Evolutionary conservation across 2,329 filamentous ascomycete genomes (phyloP).

Genomic region (Colletotrichum lupini): DNA sequence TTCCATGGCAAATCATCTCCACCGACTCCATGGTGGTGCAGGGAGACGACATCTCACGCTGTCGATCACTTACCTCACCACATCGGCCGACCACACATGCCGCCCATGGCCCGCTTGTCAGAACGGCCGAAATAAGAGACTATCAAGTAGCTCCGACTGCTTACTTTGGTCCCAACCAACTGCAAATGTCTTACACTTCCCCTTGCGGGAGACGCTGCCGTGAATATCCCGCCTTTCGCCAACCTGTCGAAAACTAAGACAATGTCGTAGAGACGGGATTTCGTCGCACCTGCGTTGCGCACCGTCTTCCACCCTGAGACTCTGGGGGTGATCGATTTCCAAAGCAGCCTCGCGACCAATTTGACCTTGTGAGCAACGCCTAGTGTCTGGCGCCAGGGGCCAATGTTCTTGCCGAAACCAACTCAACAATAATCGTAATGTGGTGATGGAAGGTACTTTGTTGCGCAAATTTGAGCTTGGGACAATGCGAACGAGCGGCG

Average conservation of each 20-base stretch:
- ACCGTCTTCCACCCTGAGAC: no score
- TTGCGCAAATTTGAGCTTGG: background rate
- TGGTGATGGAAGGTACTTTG: background rate
- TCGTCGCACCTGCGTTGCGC: no score
- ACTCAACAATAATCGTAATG: background rate
- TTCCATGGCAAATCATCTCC: background rate
- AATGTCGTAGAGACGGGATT: no score
- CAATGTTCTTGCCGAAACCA: background rate
- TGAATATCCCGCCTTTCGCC: background rate
- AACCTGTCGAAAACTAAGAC: background rate
- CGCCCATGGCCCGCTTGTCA: background rate
- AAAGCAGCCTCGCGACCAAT: background rate
- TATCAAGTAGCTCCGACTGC: background rate
- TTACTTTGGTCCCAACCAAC: background rate
- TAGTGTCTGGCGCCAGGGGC: background rate
- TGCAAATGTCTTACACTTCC: background rate
- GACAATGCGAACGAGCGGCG: background rate
- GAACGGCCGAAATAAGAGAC: background rate
- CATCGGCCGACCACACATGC: background rate
- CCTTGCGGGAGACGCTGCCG: background rate
- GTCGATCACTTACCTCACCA: constrained; percentile 16
- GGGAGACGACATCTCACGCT: constrained; percentile 3
- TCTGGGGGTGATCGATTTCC: background rate
- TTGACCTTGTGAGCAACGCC: background rate
- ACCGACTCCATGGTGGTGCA: constrained; percentile 11